These are phyloP conservation scores for Ogataea parapolymorpha DNA, from an alignment of 805 yeast species.

Conservation along the genomic window DNA sequence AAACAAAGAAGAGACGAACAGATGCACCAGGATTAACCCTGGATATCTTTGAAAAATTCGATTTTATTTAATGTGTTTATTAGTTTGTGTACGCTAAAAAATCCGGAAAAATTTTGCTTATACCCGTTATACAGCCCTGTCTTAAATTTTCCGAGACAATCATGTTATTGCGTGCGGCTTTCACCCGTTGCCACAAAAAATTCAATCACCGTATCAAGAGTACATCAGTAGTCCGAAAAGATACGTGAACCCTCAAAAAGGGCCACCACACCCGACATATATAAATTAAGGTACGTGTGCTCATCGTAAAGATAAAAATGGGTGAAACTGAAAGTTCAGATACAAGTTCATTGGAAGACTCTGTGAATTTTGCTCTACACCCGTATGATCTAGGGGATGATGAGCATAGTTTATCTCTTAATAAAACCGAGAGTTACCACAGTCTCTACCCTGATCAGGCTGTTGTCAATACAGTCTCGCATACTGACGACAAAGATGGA, in stretches of 20 bases:
- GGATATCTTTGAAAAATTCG: not conserved
- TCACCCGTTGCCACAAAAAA: not conserved
- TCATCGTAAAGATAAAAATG: not conserved
- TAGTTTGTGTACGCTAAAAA: slow-evolving; percentile 15
- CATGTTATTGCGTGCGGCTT: slow-evolving; percentile 6
- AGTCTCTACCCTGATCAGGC: slow-evolving; percentile 23
- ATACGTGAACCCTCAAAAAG: slow-evolving; percentile 1
- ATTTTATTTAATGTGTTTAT: slow-evolving; percentile 9
- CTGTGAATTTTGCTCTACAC: not conserved
- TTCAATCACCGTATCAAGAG: not conserved
- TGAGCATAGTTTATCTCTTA: slow-evolving; percentile 2
- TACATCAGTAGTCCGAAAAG: slow-evolving; percentile 5
- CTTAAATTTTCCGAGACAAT: not conserved
- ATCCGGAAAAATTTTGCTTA: slow-evolving; percentile 5
- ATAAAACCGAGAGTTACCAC: slow-evolving; percentile 12
- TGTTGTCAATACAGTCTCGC: slow-evolving; percentile 6
- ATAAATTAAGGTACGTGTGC: not conserved
- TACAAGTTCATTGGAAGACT: slow-evolving; percentile 1
- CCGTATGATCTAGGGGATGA: not conserved
- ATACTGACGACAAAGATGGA: not conserved
- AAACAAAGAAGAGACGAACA: slow-evolving; percentile 33
- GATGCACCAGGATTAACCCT: slow-evolving; percentile 7
- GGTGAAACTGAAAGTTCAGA: slow-evolving; percentile 2
- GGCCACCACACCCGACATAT: not conserved
- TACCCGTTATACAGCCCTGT: slow-evolving; percentile 3